Evolutionary conservation across 2,329 filamentous ascomycete species (phyloP).

Genomic region (Curvularia sp.): DNA sequence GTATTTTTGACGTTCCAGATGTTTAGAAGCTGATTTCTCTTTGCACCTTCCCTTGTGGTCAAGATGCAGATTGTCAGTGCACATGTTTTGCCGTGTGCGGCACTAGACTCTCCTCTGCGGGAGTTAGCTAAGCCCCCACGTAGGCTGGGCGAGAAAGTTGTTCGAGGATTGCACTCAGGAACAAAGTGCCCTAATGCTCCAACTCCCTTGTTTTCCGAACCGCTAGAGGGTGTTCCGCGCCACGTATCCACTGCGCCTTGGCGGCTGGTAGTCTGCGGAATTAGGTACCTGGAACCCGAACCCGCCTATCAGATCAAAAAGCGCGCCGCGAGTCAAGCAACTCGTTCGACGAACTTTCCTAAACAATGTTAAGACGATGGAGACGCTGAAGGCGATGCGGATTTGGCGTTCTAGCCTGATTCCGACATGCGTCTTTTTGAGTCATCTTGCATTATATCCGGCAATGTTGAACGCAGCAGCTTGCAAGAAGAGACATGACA

Average conservation of each 20-base stretch:
- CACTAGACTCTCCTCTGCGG: conserved; percentile 5
- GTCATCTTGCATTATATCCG: conserved; percentile 19
- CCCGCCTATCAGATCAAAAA: not conserved
- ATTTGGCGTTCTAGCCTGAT: not conserved
- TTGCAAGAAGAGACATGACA: conserved; percentile 12
- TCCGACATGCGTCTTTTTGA: conserved; percentile 2
- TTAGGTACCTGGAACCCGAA: not conserved
- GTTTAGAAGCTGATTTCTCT: conserved; percentile 8
- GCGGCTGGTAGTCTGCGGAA: conserved; percentile 10
- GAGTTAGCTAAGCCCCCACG: conserved; percentile 5
- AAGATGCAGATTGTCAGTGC: conserved; percentile 16
- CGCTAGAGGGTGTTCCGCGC: conserved; percentile 13
- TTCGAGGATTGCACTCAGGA: conserved; percentile 18
- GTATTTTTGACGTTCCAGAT: conserved; percentile 4
- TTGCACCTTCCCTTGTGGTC: conserved; percentile 18
- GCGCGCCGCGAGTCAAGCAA: conserved; percentile 12
- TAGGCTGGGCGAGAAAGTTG: conserved; percentile 8
- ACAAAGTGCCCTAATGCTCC: conserved; percentile 10
- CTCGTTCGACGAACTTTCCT: conserved; percentile 10
- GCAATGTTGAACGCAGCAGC: conserved; percentile 7
- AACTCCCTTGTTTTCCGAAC: conserved; percentile 1
- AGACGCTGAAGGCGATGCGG: not conserved
- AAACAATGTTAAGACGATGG: not conserved
- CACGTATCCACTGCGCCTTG: conserved; percentile 6
- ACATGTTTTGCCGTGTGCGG: conserved; percentile 6